phyloP scores from a whole-genome alignment of 2,329 filamentous ascomycete genomes.

The Penicillium sp. region DNA sequence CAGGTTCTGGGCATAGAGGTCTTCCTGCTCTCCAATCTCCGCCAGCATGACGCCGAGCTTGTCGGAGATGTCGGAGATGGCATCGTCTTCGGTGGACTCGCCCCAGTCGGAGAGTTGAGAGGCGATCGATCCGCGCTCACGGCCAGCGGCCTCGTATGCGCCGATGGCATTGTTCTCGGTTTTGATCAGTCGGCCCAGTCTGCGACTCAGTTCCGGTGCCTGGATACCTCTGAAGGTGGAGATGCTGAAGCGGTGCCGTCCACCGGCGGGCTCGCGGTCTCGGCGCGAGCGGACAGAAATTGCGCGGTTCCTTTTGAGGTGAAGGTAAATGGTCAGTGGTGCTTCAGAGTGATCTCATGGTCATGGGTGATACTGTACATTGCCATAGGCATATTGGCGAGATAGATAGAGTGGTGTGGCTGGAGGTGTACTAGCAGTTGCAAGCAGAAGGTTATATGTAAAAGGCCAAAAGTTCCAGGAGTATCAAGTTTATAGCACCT shows the following conservation, averaged over 20 bases:
- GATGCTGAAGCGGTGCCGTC: conserved; percentile 77
- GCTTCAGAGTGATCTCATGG: not conserved
- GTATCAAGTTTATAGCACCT: too few relatives aligned
- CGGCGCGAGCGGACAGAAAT: conserved; percentile 45
- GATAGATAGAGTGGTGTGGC: not conserved
- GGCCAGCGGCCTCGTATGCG: conserved; percentile 81
- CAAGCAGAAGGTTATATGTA: not conserved
- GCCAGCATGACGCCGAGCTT: conserved; percentile 92
- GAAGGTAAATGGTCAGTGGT: conserved; percentile 6
- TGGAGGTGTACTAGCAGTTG: not conserved
- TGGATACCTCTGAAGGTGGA: conserved; percentile 80
- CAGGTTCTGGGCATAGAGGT: conserved; percentile 79
- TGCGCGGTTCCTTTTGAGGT: conserved; percentile 44
- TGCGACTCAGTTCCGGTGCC: conserved; percentile 86
- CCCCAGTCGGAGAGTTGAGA: conserved; percentile 96
- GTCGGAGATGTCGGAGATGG: conserved; percentile 86
- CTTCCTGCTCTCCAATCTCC: conserved; percentile 93
- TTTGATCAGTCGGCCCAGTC: conserved; percentile 91
- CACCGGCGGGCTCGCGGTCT: conserved; percentile 30
- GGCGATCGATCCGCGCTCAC: conserved; percentile 82
- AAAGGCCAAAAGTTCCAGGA: too few relatives aligned
- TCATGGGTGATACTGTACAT: conserved; percentile 2
- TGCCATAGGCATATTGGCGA: conserved; percentile 2
- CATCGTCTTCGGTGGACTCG: conserved; percentile 85
- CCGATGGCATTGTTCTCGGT: conserved; percentile 86